Base-by-base conservation (phyloP, 164 flowering plant species). In the Macadamia integrifolia region DNA sequence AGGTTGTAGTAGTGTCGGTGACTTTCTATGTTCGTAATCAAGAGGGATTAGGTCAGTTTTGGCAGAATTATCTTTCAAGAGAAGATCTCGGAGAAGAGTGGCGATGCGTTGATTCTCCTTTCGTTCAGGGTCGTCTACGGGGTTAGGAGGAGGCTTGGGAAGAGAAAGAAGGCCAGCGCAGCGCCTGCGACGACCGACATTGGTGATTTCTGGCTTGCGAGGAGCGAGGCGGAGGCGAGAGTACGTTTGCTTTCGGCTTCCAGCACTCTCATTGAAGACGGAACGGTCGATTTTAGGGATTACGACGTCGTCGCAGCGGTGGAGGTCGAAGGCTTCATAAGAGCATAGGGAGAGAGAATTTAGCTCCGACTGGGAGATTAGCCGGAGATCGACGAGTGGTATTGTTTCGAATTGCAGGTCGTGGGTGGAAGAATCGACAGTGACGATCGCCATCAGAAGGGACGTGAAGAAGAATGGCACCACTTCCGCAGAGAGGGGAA, bases 221-320 rank as follows among this genome's bases (percentile, higher is more conserved):
- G 86, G 88, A 14, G 93, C 88, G 28, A 89, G 86, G 66, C 92
- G 93, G 75, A 88, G 85, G 48, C 97, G 91, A 49, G 90, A 88
- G 81, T 82, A 93, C 44, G 98, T 90, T 66, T 93, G 98, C 55
- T 86, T 87, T 12, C 98, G 89, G 72, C 92, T 81, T 9, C 95
- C 97, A n/a, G 89, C 91, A 74, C 92, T 87, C 60, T 90, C 97
- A 74, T 91, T 93, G 84, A 90, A 91, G 62, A 87, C 85, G 65
- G 92, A 78, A 50, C 91, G 89, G 72, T 93, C 93, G 80, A 91
- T 87, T 74, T 84, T 81, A 18, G 95, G 92, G 74, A 84, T 79
- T 46, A 84, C 74, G 75, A 81, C 72, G 72, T 83, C 91, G 69
- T 76, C 83, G 73, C 63, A 62, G 58, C 66, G 77, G 70, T 58